Conservation (phyloP, 257 asterid genomes). For the Handroanthus guayacan region DNA sequence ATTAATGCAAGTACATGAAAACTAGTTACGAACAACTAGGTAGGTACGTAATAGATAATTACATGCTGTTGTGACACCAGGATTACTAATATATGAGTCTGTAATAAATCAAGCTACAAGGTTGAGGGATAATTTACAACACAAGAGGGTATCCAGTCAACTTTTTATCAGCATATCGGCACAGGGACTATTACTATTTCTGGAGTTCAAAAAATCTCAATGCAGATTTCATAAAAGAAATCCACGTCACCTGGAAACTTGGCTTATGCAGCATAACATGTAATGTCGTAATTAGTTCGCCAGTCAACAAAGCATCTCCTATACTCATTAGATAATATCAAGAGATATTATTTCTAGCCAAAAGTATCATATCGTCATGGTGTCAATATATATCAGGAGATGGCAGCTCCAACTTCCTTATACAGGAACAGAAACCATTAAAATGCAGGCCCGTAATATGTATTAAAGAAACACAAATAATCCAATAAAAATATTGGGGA, state of each 20-base stretch:
- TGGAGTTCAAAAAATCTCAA: slow-evolving; percentile 14
- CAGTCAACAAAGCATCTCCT: neutral
- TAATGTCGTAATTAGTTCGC: slow-evolving; percentile 5
- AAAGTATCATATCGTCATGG: slow-evolving; percentile 10
- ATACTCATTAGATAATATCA: slow-evolving; percentile 11
- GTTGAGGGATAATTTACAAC: neutral
- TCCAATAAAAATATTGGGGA: neutral
- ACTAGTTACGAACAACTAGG: neutral
- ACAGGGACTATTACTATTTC: neutral
- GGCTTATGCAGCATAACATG: slow-evolving; percentile 8
- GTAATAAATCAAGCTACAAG: slow-evolving; percentile 1
- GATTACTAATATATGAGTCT: neutral
- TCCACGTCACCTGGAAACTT: neutral
- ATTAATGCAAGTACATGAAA: neutral
- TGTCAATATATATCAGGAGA: slow-evolving; percentile 9
- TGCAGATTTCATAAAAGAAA: slow-evolving; percentile 17
- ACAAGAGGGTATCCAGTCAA: neutral
- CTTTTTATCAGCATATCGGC: too few relatives aligned
- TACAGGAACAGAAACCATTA: slow-evolving; percentile 5
- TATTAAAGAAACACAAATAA: neutral
- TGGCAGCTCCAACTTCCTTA: neutral
- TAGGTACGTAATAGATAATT: neutral
- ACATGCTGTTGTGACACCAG: neutral
- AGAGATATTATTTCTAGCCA: neutral
- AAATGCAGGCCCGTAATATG: neutral